Evolutionary conservation across 352 stramenopile species (phyloP).

Genomic region (Phytophthora lateralis): DNA sequence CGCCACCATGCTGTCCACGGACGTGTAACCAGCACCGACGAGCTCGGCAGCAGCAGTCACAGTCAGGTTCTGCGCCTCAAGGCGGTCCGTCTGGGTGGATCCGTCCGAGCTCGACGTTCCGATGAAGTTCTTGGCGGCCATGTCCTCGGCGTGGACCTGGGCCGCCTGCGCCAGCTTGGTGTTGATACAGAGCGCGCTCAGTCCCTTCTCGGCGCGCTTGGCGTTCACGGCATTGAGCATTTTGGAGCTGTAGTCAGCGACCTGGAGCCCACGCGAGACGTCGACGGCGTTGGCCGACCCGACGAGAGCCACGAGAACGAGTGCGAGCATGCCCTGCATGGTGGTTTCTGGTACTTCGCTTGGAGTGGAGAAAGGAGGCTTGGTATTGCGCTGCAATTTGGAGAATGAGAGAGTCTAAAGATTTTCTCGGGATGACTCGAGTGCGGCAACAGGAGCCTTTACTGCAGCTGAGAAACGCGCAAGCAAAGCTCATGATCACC

Average conservation of each 20-base stretch:
- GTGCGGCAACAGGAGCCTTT: background rate
- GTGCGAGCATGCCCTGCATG: conserved; percentile 28
- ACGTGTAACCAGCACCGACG: conserved; percentile 44
- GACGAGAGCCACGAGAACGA: conserved; percentile 33
- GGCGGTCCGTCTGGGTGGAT: conserved; percentile 31
- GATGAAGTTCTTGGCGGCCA: conserved; percentile 31
- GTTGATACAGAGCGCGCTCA: conserved; percentile 48
- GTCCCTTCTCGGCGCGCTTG: conserved; percentile 40
- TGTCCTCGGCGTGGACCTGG: conserved; percentile 28
- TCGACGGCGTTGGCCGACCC: conserved; percentile 22
- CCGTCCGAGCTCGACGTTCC: conserved; percentile 36
- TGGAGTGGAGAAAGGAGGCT: conserved; percentile 18
- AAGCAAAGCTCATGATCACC: conserved; percentile 30
- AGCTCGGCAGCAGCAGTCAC: conserved; percentile 33
- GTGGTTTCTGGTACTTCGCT: conserved; percentile 21
- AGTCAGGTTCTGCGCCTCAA: conserved; percentile 31
- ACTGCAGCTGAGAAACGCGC: conserved; percentile 27
- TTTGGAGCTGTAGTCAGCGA: conserved; percentile 41
- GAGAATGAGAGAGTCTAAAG: conserved; percentile 17
- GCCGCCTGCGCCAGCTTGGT: conserved; percentile 34
- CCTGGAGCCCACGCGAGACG: conserved; percentile 31
- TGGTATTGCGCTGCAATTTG: conserved; percentile 35
- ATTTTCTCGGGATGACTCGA: conserved; percentile 6
- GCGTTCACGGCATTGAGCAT: conserved; percentile 43
- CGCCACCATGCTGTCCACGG: conserved; percentile 38